These are phyloP conservation scores for Exutisphaerella laricina DNA, from an alignment of 2,329 filamentous ascomycete genomes.

Conservation along the genomic window DNA sequence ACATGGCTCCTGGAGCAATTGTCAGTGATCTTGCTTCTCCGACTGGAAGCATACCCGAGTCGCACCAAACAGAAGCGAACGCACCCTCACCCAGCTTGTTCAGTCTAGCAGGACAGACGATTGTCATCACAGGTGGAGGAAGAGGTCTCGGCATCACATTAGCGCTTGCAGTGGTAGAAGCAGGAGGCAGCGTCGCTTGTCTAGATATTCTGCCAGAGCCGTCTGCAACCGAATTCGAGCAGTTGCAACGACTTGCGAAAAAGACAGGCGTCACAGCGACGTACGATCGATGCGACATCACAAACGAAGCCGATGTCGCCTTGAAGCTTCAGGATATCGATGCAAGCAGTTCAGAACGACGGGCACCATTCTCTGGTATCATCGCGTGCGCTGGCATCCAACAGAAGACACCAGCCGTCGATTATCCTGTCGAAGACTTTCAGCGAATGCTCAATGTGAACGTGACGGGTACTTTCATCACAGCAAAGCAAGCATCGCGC, in stretches of 20 bases:
- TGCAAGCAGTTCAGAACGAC: slow-evolving; percentile 58
- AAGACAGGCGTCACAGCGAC: slow-evolving; percentile 59
- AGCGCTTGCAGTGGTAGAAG: slow-evolving; percentile 28
- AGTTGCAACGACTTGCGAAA: slow-evolving; percentile 55
- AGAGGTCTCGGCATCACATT: slow-evolving; percentile 29
- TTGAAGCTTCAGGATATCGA: slow-evolving; percentile 57
- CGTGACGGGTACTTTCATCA: slow-evolving; percentile 35
- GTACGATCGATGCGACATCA: slow-evolving; percentile 72
- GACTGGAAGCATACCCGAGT: slow-evolving; percentile 21
- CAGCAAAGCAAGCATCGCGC: slow-evolving; percentile 31
- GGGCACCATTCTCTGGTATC: slow-evolving; percentile 56
- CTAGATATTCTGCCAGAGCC: slow-evolving; percentile 46
- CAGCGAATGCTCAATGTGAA: slow-evolving; percentile 36
- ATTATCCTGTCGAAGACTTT: slow-evolving; percentile 33
- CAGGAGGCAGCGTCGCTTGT: slow-evolving; percentile 28
- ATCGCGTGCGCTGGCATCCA: slow-evolving; percentile 28
- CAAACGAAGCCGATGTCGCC: slow-evolving; percentile 51
- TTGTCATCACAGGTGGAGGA: slow-evolving; percentile 29
- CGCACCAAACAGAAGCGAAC: slow-evolving; percentile 20
- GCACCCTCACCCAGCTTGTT: slow-evolving; percentile 23
- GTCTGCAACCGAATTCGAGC: slow-evolving; percentile 54
- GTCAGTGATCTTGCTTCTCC: slow-evolving; percentile 23
- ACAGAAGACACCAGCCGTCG: slow-evolving; percentile 27
- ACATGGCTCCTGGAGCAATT: slow-evolving; percentile 23
- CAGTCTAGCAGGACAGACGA: slow-evolving; percentile 21